Evolutionary conservation across 805 yeast species (phyloP).

Genomic region (Lipomyces starkeyi): DNA sequence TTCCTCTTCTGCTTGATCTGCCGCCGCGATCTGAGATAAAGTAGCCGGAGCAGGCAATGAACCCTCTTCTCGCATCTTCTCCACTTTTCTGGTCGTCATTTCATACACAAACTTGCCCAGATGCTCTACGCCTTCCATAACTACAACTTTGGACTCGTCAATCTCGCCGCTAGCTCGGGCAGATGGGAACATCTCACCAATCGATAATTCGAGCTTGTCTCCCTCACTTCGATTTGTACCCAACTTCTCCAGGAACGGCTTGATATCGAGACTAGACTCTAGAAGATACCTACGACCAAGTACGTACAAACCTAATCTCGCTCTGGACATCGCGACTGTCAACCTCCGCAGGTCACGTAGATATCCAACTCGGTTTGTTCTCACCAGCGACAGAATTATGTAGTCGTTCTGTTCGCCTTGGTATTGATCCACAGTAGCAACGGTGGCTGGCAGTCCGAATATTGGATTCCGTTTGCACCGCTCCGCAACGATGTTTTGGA

Average conservation of each 20-base stretch:
- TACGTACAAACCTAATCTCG: constrained; percentile 48
- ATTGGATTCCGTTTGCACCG: constrained; percentile 42
- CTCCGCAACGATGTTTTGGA: constrained; percentile 51
- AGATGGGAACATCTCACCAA: constrained; percentile 45
- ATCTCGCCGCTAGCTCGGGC: constrained; percentile 20
- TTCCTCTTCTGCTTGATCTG: neutral
- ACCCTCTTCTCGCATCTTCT: constrained; percentile 18
- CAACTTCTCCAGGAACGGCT: constrained; percentile 26
- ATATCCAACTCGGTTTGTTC: constrained; percentile 43
- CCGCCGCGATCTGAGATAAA: neutral
- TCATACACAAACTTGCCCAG: constrained; percentile 46
- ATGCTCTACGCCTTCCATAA: constrained; percentile 45
- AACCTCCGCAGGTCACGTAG: constrained; percentile 40
- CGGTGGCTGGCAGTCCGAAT: constrained; percentile 45
- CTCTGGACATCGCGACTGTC: constrained; percentile 45
- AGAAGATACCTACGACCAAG: constrained; percentile 41
- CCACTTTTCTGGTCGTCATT: constrained; percentile 42
- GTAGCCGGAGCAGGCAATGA: neutral
- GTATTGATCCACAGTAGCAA: constrained; percentile 44
- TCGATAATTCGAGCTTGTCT: constrained; percentile 41
- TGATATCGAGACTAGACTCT: constrained; percentile 24
- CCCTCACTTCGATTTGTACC: constrained; percentile 17
- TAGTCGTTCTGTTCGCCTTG: constrained; percentile 45
- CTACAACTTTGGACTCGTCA: constrained; percentile 32
- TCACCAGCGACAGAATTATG: constrained; percentile 49